phyloP scores from a whole-genome alignment of 345 rosid genomes.

The Corymbia maculata region DNA sequence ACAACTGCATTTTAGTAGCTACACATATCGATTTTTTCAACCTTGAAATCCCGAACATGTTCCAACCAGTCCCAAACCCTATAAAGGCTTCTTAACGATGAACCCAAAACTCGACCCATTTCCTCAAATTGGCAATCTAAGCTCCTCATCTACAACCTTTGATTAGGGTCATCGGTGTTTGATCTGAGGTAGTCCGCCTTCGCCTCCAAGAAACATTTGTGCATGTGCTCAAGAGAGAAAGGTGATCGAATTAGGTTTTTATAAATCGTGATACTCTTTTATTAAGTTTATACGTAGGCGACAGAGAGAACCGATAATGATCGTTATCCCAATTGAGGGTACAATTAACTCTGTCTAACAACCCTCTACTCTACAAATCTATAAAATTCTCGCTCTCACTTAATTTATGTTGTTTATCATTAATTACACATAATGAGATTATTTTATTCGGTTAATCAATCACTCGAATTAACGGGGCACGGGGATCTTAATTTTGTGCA shows the following conservation, averaged over 20 bases:
- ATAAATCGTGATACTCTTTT: too few relatives aligned
- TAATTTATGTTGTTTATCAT: neutral
- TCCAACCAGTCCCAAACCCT: too few relatives aligned
- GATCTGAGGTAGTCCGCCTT: too few relatives aligned
- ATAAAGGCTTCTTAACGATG: too few relatives aligned
- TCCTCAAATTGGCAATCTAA: too few relatives aligned
- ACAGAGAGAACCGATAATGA: rapidly evolving
- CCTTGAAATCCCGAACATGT: too few relatives aligned
- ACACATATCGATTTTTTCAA: neutral
- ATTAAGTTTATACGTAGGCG: neutral
- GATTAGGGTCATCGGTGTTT: neutral
- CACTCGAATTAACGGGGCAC: neutral
- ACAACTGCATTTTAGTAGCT: neutral
- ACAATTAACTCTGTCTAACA: neutral
- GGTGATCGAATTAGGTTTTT: neutral
- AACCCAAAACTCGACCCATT: too few relatives aligned
- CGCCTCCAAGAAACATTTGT: too few relatives aligned
- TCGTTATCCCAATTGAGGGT: rapidly evolving
- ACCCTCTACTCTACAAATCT: neutral
- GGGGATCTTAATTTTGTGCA: neutral
- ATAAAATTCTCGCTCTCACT: rapidly evolving
- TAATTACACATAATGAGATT: neutral
- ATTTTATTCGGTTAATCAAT: neutral
- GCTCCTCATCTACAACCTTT: too few relatives aligned
- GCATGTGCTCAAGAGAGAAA: too few relatives aligned